Evolutionary conservation across 176 grass and related monocot species (phyloP).

Genomic region (Oryza longistaminata): DNA sequence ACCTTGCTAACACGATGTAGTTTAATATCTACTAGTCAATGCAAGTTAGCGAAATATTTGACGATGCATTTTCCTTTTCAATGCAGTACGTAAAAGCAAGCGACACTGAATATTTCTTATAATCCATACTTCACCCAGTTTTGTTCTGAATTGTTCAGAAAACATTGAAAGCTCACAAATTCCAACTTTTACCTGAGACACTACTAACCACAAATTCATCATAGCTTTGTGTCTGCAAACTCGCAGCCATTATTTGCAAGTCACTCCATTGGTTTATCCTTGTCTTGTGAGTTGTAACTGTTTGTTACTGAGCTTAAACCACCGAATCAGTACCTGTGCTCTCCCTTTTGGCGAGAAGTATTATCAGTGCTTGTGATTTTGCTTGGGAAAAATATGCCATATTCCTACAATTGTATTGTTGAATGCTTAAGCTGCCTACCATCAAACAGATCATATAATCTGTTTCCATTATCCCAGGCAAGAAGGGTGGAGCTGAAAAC

Average conservation of each 20-base stretch:
- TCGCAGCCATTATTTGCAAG: background rate
- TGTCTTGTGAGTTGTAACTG: background rate
- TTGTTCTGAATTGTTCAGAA: too few relatives aligned
- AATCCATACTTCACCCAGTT: too few relatives aligned
- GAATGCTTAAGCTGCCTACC: background rate
- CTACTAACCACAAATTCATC: background rate
- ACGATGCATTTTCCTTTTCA: too few relatives aligned
- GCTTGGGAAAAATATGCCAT: background rate
- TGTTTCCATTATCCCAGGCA: slow-evolving; percentile 45
- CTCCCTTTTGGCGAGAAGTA: background rate
- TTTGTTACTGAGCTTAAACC: background rate
- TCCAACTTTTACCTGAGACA: background rate
- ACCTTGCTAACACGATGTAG: background rate
- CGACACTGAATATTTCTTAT: too few relatives aligned
- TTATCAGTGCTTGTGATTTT: background rate
- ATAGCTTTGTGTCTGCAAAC: background rate
- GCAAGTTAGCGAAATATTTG: too few relatives aligned
- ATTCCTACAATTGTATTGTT: background rate
- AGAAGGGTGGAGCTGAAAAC: slow-evolving; percentile 88
- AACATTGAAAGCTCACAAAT: background rate
- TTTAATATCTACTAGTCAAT: background rate
- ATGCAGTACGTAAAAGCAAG: too few relatives aligned
- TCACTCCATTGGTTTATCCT: background rate
- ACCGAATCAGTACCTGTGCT: background rate
- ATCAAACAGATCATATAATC: background rate